Conservation (phyloP, 225 moss, liverwort and hornwort genomes). For the Pleurozium schreberi region DNA sequence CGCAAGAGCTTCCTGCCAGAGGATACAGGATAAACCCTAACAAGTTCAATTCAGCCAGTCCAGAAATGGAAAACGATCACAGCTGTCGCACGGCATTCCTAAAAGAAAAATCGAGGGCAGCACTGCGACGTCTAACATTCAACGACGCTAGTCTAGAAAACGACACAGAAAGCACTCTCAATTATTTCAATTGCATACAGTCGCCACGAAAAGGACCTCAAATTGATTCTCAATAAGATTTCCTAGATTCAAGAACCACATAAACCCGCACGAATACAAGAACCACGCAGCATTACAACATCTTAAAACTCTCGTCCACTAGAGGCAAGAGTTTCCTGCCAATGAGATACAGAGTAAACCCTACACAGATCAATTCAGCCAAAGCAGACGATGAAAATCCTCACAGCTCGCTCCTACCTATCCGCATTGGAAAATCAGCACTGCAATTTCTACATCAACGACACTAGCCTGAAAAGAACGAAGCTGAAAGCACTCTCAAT, state of each 20-base stretch:
- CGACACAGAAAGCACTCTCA: neutral
- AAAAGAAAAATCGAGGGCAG: neutral
- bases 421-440: neutral
- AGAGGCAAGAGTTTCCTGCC: neutral
- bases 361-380: neutral
- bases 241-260: neutral
- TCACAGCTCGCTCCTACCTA: neutral
- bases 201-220: neutral
- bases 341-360: neutral
- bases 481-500: neutral
- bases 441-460: neutral
- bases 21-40: slow-evolving; percentile 6
- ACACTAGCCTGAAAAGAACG: neutral
- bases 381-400: neutral
- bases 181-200: neutral
- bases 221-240: neutral
- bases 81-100: neutral
- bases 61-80: neutral
- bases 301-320: neutral
- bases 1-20: slow-evolving; percentile 48
- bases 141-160: neutral
- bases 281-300: neutral
- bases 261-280: neutral
- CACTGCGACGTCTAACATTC: neutral
- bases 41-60: neutral